A percentile compares a stretch with the other conserved stretches of the same genome.
Evolutionary conservation across 2,329 filamentous ascomycete genomes (phyloP).

Genomic region (Fusarium solani-melongenae): DNA sequence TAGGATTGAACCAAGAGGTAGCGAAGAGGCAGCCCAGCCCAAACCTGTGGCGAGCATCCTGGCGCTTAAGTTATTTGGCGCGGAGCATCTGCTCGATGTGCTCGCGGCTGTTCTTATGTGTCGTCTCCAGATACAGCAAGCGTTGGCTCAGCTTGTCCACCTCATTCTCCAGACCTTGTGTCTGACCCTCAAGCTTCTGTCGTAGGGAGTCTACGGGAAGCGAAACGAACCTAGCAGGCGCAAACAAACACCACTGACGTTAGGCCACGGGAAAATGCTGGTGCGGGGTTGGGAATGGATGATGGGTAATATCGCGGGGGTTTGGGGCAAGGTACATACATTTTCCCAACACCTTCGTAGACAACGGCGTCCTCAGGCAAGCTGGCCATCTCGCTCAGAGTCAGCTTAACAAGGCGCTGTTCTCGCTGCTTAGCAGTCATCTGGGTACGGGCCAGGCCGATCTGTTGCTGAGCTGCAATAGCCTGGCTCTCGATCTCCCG

Average conservation of each 20-base stretch:
- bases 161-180: slow-evolving; percentile 79
- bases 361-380: slow-evolving; percentile 81
- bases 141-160: slow-evolving; percentile 87
- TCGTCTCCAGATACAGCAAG: slow-evolving; percentile 92
- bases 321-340: slow-evolving; percentile 67
- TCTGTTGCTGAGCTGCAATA: slow-evolving; percentile 89
- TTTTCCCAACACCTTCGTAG: slow-evolving; percentile 97
- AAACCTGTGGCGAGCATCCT: not conserved
- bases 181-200: slow-evolving; percentile 79
- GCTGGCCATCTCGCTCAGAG: slow-evolving; percentile 82
- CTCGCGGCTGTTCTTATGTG: slow-evolving; percentile 91
- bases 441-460: slow-evolving; percentile 85
- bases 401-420: slow-evolving; percentile 88
- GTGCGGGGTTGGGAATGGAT: not conserved
- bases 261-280: slow-evolving; percentile 4
- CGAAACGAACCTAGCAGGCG: slow-evolving; percentile 80
- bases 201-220: slow-evolving; percentile 79
- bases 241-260: slow-evolving; percentile 2
- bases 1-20: not conserved
- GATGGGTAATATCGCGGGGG: not conserved
- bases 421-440: slow-evolving; percentile 89
- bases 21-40: not conserved
- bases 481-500: slow-evolving; percentile 95
- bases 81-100: slow-evolving; percentile 88
- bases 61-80: slow-evolving; percentile 54